Evolutionary conservation across 768 basidiomycete genomes (phyloP), one percentile per base, ranked within the genome.

Genomic region (Suillus placidus): DNA sequence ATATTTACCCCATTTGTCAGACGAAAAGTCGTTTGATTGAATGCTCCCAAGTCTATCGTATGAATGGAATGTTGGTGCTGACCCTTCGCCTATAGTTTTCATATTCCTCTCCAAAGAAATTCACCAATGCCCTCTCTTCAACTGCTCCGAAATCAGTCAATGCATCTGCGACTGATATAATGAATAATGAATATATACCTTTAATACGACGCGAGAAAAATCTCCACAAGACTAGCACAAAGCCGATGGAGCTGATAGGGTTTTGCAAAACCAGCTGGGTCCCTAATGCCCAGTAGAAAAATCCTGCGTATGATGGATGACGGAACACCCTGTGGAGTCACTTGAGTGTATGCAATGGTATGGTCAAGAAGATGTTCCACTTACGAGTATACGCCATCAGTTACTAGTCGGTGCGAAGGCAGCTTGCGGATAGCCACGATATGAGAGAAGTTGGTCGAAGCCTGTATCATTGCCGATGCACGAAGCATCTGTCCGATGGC

Each of bases 271-370:
- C 85, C 43, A 99, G 78, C 75, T 99, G 97, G 0, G 95, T 97
- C 2, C 96, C 95, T 34, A 99, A 72, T 0, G 95, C 95, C 97
- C 97, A 99, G 76, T 97, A 99, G 77, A 93, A 97, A 81, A 98
- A 99, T 2, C 96, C 97, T 2, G 93, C 87, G 71, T 99, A 99
- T 0, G 97, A 97, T 13, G 97, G 97, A 78, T 99, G 97, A 16
- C 97, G 88, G 67, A 89, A 90, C 87, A 87, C 92, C 8, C 93
- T 94, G 70, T 16, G 13, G 34, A 55, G 60, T 43, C 69, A 76
- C 30, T 74, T 74, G 40, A 51, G 51, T 35, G 26, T 57, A 45
- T 8, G 40, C 18, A 10, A 57, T 30, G 34, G 57, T 38, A 47
- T 34, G 32, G 61, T 49, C 32, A 13, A 30, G 56, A n/a, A 52